A percentile compares a stretch with the other conserved stretches of the same genome.
These are phyloP conservation scores for Pythium aristosporum DNA, from an alignment of 352 stramenopile genomes.

Conservation along the genomic window DNA sequence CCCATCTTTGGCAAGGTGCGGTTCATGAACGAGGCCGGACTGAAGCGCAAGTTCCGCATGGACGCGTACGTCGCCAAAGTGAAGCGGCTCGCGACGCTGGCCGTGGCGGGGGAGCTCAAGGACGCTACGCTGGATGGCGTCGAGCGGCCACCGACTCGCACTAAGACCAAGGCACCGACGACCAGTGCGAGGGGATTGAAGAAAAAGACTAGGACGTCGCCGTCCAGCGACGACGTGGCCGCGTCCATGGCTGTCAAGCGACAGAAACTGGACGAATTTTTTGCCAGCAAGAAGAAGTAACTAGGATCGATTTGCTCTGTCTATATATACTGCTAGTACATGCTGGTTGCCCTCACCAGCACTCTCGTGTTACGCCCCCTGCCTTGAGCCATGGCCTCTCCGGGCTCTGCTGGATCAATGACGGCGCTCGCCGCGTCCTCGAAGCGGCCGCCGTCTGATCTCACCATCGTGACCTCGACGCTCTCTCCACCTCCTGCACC, in stretches of 20 bases:
- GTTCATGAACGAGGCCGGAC: constrained; percentile 98
- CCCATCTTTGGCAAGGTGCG: constrained; percentile 98
- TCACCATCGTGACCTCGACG: constrained; percentile 16
- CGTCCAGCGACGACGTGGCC: constrained; percentile 15
- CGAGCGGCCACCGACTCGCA: neutral
- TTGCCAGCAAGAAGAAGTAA: constrained; percentile 23
- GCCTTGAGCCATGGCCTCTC: constrained; percentile 3
- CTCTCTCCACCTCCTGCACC: neutral
- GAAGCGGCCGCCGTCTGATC: neutral
- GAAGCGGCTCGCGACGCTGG: constrained; percentile 17
- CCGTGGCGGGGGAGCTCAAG: neutral
- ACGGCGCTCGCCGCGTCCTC: neutral
- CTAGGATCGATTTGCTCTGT: neutral
- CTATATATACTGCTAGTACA: neutral
- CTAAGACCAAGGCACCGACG: neutral
- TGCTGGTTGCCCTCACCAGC: too few relatives aligned
- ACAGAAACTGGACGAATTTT: constrained; percentile 31
- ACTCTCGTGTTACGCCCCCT: neutral
- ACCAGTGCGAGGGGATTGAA: neutral
- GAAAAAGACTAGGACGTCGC: neutral
- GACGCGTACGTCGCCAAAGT: constrained; percentile 74
- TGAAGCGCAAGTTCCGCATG: constrained; percentile 98
- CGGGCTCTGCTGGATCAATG: neutral
- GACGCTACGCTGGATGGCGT: neutral
- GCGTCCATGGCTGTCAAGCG: constrained; percentile 27